Conservation (phyloP, 805 yeast genomes). For the Hanseniaspora singularis region DNA sequence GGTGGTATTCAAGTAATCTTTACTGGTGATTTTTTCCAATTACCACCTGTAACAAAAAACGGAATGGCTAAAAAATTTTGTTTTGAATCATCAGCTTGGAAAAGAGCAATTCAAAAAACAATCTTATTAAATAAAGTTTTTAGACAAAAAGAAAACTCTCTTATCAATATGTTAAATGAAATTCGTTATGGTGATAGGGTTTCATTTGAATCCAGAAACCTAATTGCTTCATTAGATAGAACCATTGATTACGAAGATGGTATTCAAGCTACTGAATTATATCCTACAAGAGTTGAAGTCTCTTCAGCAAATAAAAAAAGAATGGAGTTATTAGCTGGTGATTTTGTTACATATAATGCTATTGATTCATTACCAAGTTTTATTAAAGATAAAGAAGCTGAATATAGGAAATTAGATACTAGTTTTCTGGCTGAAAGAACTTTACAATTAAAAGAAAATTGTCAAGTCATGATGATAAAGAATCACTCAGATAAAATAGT, state of each 20-base stretch:
- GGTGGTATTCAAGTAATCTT: conserved; percentile 70
- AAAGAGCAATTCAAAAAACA: conserved; percentile 46
- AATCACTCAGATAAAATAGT: conserved; percentile 68
- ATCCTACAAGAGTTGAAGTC: conserved; percentile 78
- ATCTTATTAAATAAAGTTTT: conserved; percentile 68
- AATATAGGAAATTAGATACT: conserved; percentile 34
- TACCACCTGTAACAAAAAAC: conserved; percentile 52
- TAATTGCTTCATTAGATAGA: conserved; percentile 47
- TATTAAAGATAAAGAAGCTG: conserved; percentile 19
- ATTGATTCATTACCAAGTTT: conserved; percentile 31
- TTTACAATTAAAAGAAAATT: conserved; percentile 61
- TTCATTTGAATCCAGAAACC: conserved; percentile 34
- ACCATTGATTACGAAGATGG: conserved; percentile 54
- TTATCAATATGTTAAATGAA: conserved; percentile 69
- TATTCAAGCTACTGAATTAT: conserved; percentile 78
- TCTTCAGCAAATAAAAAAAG: conserved; percentile 54
- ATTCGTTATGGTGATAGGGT: conserved; percentile 59
- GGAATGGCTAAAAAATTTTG: conserved; percentile 39
- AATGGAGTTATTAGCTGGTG: conserved; percentile 40
- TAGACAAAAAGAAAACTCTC: conserved; percentile 66
- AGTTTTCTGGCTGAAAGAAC: conserved; percentile 59
- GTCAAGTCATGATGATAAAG: conserved; percentile 89
- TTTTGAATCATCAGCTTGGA: conserved; percentile 69
- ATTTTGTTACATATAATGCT: conserved; percentile 35
- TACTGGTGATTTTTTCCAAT: conserved; percentile 73